Percentiles rank a stretch among this genome's conserved stretches.
phyloP scores from a whole-genome alignment of 2,329 filamentous ascomycete species.

The Paramyrothecium roridum region DNA sequence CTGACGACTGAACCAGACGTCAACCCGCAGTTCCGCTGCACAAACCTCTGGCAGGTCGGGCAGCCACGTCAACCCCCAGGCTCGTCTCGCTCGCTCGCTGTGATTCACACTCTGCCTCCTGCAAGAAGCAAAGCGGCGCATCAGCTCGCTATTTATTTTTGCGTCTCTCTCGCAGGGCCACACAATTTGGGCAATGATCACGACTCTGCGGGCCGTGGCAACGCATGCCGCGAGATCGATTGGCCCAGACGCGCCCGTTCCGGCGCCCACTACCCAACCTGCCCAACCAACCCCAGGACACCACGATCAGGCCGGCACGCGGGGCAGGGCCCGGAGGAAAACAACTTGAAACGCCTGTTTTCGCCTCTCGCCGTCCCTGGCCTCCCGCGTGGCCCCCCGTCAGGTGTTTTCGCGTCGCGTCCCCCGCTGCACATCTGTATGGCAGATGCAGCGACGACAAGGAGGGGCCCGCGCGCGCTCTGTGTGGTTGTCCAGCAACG shows the following conservation, averaged over 20 bases:
- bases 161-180: constrained; percentile 2
- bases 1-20: neutral
- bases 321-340: neutral
- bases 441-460: neutral
- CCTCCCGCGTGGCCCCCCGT: constrained; percentile 6
- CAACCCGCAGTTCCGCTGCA: neutral
- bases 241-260: constrained; percentile 1
- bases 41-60: neutral
- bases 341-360: constrained; percentile 8
- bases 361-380: constrained; percentile 1
- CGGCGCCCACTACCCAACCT: neutral
- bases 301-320: neutral
- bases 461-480: neutral
- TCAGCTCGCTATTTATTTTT: neutral
- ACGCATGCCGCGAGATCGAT: neutral
- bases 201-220: neutral
- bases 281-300: neutral
- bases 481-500: constrained; percentile 4
- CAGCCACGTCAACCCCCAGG: neutral
- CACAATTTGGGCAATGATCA: neutral
- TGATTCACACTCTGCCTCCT: neutral
- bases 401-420: constrained; percentile 19
- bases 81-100: neutral
- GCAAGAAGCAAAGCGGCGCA: neutral
- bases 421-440: neutral